A percentile compares a stretch with the other conserved stretches of the same genome.
These are phyloP conservation scores for Pulveroboletus sp. DNA, from an alignment of 768 basidiomycete species.

Conservation along the genomic window DNA sequence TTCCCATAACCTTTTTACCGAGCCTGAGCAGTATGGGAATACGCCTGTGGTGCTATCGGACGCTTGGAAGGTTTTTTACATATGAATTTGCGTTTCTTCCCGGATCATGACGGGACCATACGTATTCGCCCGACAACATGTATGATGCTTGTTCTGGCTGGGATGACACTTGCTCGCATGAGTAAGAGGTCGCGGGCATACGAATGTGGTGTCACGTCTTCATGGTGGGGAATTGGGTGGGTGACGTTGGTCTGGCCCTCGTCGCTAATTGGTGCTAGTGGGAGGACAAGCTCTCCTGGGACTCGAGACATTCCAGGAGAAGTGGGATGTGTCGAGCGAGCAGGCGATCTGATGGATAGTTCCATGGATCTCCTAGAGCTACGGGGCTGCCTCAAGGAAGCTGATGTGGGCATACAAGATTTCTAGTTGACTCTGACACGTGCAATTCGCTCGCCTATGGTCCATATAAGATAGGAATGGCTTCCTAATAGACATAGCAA, in stretches of 20 bases:
- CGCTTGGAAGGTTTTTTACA: slow-evolving; percentile 37
- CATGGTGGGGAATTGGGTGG: slow-evolving; percentile 11
- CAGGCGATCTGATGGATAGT: slow-evolving; percentile 8
- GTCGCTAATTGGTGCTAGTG: slow-evolving; percentile 6
- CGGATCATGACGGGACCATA: slow-evolving; percentile 14
- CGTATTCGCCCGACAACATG: slow-evolving; percentile 8
- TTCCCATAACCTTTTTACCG: slow-evolving; percentile 4
- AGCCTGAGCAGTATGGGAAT: slow-evolving; percentile 27
- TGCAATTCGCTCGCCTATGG: no score
- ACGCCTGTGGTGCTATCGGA: slow-evolving; percentile 35
- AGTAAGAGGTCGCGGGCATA: slow-evolving; percentile 13
- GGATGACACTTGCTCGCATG: slow-evolving; percentile 7
- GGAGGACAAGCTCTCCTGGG: slow-evolving; percentile 6
- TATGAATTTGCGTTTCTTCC: slow-evolving; percentile 32
- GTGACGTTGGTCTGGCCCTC: background rate
- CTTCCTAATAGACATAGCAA: background rate
- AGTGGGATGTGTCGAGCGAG: slow-evolving; percentile 15
- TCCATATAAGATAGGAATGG: no score
- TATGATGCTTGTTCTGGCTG: background rate
- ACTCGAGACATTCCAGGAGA: slow-evolving; percentile 3
- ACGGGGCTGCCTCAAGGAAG: background rate
- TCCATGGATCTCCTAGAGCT: slow-evolving; percentile 11
- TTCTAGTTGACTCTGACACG: no score
- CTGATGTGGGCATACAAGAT: no score
- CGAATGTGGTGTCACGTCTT: slow-evolving; percentile 3